Base-by-base conservation (phyloP, 768 basidiomycete genomes). In the Collybia sp. region DNA sequence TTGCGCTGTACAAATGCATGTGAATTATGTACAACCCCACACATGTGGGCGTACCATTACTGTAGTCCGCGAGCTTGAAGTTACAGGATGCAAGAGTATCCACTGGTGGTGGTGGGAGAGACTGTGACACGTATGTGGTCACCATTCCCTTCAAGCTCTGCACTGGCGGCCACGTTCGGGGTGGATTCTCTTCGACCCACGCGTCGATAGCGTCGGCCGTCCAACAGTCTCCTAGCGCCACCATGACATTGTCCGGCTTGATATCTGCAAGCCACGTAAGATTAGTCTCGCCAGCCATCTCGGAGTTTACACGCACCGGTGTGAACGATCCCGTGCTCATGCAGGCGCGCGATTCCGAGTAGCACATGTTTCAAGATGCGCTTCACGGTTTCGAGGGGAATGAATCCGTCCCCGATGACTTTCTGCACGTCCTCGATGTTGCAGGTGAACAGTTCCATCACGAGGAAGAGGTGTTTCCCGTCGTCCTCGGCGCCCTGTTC, bases 381-480 rank as follows among this genome's bases (percentile, higher is more conserved):
- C 47, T 62, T 65, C n/a, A 51, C 57, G 12, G 58, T 52, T 17
- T 46, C 50, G 15, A 61, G 42, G 3, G 62, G 61, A 16, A 61
- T 50, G 17, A 39, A 30, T 20, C 44, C 47, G 10, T 18, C 35
- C 42, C 45, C 42, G 13, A n/a, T 13, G 30, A 18, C 35, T 33
- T 30, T 39, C 19, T 31, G 45, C 43, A 59, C 54, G 35, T 30
- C 19, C 40, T 53, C 50, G 38, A 62, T 51, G 41, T 63, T 59
- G n/a, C 59, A 57, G 20, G 54, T 54, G 15, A 52, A 51, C 15
- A 64, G 25, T 19, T 56, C 50, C 20, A 49, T 57, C 5, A 64
- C 61, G 25, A 63, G 46, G 40, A 58, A 64, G 9, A 62, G 43
- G 39, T 64, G 63, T 19, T 52, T 43, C 11, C 61, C 64, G 15